Conservation (phyloP, 208 protist genomes). For the Phytomonas sp. region DNA sequence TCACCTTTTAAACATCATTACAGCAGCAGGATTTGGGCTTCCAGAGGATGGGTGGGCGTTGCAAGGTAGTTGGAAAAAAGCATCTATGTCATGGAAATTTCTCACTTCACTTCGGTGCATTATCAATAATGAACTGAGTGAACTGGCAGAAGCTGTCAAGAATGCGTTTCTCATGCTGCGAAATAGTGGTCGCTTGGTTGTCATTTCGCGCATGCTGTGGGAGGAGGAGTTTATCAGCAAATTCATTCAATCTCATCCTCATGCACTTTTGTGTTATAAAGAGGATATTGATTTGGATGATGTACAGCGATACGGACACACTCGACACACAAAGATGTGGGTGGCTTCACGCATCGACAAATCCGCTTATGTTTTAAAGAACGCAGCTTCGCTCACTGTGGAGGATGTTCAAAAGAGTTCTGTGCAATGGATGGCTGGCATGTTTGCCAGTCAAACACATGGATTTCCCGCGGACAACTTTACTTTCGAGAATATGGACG, state of each 20-base stretch:
- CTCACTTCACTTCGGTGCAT: conserved; percentile 71
- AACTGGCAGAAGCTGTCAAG: conserved; percentile 55
- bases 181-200: conserved; percentile 60
- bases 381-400: conserved; percentile 40
- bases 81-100: conserved; percentile 83
- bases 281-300: conserved; percentile 54
- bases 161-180: conserved; percentile 66
- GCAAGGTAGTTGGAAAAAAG: conserved; percentile 50
- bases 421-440: conserved; percentile 64
- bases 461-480: conserved; percentile 86
- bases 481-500: conserved; percentile 60
- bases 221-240: conserved; percentile 66
- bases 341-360: conserved; percentile 38
- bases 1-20: conserved; percentile 41
- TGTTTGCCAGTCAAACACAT: conserved; percentile 69
- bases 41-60: conserved; percentile 67
- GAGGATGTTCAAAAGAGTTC: conserved; percentile 65
- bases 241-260: conserved; percentile 56
- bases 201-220: conserved; percentile 64
- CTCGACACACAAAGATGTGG: conserved; percentile 83
- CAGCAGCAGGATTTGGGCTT: conserved; percentile 47
- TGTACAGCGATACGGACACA: conserved; percentile 50
- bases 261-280: conserved; percentile 70
- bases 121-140: conserved; percentile 71
- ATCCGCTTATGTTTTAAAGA: conserved; percentile 70